phyloP scores from a whole-genome alignment of 2,329 filamentous ascomycete species.

The Colletotrichum destructivum region DNA sequence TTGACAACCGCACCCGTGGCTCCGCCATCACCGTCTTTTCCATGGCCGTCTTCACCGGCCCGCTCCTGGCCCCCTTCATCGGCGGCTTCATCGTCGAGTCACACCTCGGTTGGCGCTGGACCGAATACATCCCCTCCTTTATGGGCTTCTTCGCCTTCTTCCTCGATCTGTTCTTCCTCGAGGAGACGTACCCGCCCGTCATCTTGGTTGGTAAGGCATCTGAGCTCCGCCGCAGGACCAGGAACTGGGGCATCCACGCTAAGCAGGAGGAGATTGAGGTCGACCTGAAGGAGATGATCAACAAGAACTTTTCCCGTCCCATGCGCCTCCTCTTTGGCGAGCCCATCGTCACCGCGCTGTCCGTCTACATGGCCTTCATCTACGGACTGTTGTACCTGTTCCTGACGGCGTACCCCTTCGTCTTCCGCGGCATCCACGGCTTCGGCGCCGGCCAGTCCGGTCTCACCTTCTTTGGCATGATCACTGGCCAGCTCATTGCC shows the following conservation, averaged over 20 bases:
- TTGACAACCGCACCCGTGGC: constrained; percentile 74
- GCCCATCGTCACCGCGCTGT: constrained; percentile 78
- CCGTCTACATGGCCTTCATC: constrained; percentile 82
- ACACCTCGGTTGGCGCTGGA: constrained; percentile 81
- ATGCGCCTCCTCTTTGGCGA: constrained; percentile 77
- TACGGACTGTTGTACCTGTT: constrained; percentile 88
- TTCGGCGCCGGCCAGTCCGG: constrained; percentile 80
- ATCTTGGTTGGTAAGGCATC: constrained; percentile 74
- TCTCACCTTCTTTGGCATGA: constrained; percentile 89
- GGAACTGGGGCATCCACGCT: constrained; percentile 80
- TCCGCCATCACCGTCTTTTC: constrained; percentile 71
- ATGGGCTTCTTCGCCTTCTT: constrained; percentile 74
- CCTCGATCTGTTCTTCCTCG: constrained; percentile 73
- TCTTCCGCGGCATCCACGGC: constrained; percentile 81
- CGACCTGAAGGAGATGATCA: constrained; percentile 73
- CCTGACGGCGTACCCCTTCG: constrained; percentile 86
- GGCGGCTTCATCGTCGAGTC: constrained; percentile 77
- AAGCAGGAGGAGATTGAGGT: constrained; percentile 81
- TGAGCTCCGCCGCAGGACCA: constrained; percentile 73
- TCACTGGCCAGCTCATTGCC: constrained; percentile 79
- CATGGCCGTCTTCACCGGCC: constrained; percentile 76
- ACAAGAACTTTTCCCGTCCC: constrained; percentile 78
- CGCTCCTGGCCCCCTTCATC: constrained; percentile 77
- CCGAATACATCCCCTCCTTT: constrained; percentile 74
- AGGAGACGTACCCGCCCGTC: constrained; percentile 79